These are phyloP conservation scores for Apiotrichum brassicae DNA, from an alignment of 1,284 basidiomycete genomes.

Conservation along the genomic window DNA sequence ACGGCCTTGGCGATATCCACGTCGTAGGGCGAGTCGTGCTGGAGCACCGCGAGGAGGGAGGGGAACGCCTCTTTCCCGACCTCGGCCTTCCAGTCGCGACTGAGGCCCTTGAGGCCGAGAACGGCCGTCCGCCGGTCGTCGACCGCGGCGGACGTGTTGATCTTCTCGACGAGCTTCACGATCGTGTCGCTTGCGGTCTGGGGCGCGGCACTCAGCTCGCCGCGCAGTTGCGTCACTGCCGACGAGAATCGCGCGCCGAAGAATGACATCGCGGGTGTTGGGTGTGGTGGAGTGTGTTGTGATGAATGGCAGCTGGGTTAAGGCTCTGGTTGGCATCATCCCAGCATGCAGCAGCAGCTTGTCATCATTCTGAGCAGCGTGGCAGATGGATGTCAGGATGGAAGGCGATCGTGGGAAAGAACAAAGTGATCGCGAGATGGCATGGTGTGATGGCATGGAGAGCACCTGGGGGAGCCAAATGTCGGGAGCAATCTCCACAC, in stretches of 20 bases:
- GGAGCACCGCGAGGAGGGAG: slow-evolving; percentile 70
- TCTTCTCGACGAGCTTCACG: slow-evolving; percentile 74
- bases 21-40: slow-evolving; percentile 81
- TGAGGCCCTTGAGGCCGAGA: slow-evolving; percentile 82
- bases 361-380: no score
- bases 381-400: no score
- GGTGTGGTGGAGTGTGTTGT: background rate
- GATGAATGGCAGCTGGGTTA: background rate
- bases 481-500: no score
- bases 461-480: no score
- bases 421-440: no score
- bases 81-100: slow-evolving; percentile 82
- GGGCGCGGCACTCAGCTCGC: slow-evolving; percentile 47
- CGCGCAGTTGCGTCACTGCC: slow-evolving; percentile 44
- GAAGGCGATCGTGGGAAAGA: no score
- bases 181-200: slow-evolving; percentile 83
- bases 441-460: no score
- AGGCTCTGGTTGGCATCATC: no score
- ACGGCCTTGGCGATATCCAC: slow-evolving; percentile 83
- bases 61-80: slow-evolving; percentile 69
- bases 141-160: slow-evolving; percentile 75
- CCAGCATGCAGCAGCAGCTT: no score
- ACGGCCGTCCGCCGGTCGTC: slow-evolving; percentile 89
- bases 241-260: slow-evolving; percentile 37
- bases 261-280: slow-evolving; percentile 13